phyloP scores from a whole-genome alignment of 1,284 basidiomycete species.

The Marasmius tenuissimus region DNA sequence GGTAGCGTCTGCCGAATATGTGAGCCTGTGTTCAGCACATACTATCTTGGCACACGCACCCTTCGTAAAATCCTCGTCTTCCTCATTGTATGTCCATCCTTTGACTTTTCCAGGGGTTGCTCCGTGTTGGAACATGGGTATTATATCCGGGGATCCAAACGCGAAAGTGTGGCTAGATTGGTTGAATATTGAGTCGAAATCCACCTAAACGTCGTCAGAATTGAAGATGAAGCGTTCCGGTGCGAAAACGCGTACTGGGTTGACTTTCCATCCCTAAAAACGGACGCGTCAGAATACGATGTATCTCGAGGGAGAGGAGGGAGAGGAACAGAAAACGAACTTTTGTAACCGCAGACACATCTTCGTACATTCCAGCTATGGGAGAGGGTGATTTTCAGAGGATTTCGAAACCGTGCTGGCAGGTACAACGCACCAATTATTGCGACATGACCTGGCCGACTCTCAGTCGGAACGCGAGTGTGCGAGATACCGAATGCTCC shows the following conservation, averaged over 20 bases:
- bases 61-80: conserved; percentile 85
- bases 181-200: conserved; percentile 91
- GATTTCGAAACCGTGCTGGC: not conserved
- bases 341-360: conserved; percentile 88
- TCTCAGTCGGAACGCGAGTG: conserved; percentile 88
- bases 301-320: not conserved
- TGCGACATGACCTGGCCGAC: conserved; percentile 86
- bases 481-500: conserved; percentile 87
- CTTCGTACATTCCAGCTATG: conserved; percentile 87
- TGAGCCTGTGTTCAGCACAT: not conserved
- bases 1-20: conserved; percentile 67
- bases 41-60: conserved; percentile 36
- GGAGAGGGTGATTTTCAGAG: not conserved
- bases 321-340: conserved; percentile 28
- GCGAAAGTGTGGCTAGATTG: conserved; percentile 79
- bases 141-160: conserved; percentile 88
- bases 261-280: conserved; percentile 82
- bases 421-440: conserved; percentile 61
- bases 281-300: not conserved
- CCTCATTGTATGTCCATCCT: conserved; percentile 78
- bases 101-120: conserved; percentile 71
- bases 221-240: not conserved
- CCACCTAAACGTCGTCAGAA: conserved; percentile 47
- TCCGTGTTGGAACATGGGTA: conserved; percentile 85
- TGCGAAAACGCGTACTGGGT: conserved; percentile 57